Conservation (phyloP, 106 monocot genomes). For the Iris macrosiphon region DNA sequence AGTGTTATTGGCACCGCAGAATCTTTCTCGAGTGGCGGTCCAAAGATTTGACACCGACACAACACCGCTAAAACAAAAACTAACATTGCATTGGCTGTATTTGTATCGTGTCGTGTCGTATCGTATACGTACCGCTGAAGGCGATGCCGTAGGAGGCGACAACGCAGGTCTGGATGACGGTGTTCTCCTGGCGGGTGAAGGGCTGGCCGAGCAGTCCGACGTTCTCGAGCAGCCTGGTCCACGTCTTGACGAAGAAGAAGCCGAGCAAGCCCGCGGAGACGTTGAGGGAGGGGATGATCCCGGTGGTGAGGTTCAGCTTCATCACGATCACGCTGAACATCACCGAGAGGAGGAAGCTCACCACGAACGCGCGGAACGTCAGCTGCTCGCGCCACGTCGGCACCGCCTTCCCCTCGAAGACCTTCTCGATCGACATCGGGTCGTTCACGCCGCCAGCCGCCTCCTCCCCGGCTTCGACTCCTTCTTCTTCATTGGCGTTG, state of each 20-base stretch:
- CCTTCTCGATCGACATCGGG: conserved; percentile 23
- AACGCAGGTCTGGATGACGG: conserved; percentile 93
- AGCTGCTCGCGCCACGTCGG: conserved; percentile 43
- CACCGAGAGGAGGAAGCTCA: conserved; percentile 34
- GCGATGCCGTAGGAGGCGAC: conserved; percentile 70
- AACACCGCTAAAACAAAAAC: too few relatives aligned
- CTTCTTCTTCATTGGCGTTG: neutral
- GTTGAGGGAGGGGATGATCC: conserved; percentile 38
- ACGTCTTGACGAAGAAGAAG: conserved; percentile 65
- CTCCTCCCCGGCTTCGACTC: neutral
- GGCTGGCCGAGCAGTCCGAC: conserved; percentile 51
- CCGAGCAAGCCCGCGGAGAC: conserved; percentile 45
- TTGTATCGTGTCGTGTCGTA: too few relatives aligned
- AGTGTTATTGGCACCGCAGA: too few relatives aligned
- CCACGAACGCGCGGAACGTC: conserved; percentile 32
- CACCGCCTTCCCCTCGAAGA: conserved; percentile 28
- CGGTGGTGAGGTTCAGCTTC: conserved; percentile 52
- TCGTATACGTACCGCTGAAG: conserved; percentile 39
- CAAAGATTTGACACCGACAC: too few relatives aligned
- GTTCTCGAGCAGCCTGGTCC: conserved; percentile 52
- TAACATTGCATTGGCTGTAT: too few relatives aligned
- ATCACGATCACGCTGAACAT: conserved; percentile 45
- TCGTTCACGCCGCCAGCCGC: neutral
- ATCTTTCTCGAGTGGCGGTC: too few relatives aligned
- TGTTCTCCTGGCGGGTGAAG: conserved; percentile 95